Conservation (phyloP, 2,329 filamentous ascomycete species). For the Pseudopyrenochaeta lycopersici region DNA sequence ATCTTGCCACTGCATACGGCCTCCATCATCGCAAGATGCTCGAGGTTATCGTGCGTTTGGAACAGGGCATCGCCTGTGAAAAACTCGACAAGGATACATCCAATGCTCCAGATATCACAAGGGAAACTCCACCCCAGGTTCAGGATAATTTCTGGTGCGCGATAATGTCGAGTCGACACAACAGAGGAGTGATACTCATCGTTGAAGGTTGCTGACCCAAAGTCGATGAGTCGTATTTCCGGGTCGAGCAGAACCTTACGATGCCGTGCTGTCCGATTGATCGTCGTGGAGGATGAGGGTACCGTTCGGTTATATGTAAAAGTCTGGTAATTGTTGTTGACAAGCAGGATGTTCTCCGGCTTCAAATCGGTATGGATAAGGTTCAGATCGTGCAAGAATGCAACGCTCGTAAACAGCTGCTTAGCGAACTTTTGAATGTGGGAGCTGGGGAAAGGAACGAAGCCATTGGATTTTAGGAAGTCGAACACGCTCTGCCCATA, state of each 20-base stretch:
- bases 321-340: conserved; percentile 71
- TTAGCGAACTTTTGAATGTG: conserved; percentile 98
- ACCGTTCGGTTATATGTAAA: conserved; percentile 75
- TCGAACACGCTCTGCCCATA: conserved; percentile 98
- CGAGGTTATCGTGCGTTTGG: conserved; percentile 73
- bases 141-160: conserved; percentile 73
- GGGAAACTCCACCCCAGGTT: conserved; percentile 74
- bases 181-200: conserved; percentile 75
- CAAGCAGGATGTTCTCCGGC: conserved; percentile 73
- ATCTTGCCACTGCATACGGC: conserved; percentile 66
- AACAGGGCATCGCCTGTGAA: conserved; percentile 74
- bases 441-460: conserved; percentile 96
- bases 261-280: conserved; percentile 66
- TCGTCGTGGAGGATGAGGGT: conserved; percentile 69
- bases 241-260: conserved; percentile 70
- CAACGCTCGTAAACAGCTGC: conserved; percentile 96
- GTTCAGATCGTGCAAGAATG: conserved; percentile 96
- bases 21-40: conserved; percentile 76
- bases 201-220: conserved; percentile 73
- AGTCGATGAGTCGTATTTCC: conserved; percentile 73
- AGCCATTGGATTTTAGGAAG: conserved; percentile 93
- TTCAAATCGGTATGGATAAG: conserved; percentile 89
- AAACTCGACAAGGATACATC: conserved; percentile 73
- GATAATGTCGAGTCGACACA: conserved; percentile 72
- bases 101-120: conserved; percentile 75